A percentile compares a stretch with the other conserved stretches of the same genome.
These are phyloP conservation scores for Pichia scutulata DNA, from an alignment of 805 yeast species.

Conservation along the genomic window DNA sequence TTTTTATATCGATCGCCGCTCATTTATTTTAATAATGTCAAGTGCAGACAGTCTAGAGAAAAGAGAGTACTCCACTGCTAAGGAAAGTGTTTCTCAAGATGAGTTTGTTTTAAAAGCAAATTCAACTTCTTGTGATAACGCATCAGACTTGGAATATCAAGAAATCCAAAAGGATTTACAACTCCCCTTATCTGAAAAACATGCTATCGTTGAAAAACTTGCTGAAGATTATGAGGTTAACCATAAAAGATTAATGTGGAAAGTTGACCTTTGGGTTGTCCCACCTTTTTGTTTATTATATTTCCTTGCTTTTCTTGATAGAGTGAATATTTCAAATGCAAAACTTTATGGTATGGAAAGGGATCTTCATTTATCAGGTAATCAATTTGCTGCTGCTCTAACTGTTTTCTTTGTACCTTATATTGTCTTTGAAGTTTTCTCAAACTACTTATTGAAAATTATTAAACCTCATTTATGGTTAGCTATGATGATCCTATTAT, in stretches of 20 bases:
- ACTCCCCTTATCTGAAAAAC: conserved; percentile 19
- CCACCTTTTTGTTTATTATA: conserved; percentile 73
- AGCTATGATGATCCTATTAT: conserved; percentile 47
- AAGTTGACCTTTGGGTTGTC: conserved; percentile 60
- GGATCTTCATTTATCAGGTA: conserved; percentile 47
- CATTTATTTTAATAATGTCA: not conserved
- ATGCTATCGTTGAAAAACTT: conserved; percentile 25
- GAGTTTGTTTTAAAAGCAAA: conserved; percentile 7
- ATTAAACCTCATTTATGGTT: conserved; percentile 62
- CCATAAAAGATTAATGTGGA: conserved; percentile 50
- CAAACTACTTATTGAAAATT: conserved; percentile 52
- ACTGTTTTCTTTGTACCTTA: conserved; percentile 71
- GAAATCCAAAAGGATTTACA: conserved; percentile 7
- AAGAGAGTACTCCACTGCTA: not conserved
- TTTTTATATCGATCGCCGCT: not conserved
- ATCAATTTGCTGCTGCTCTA: conserved; percentile 56
- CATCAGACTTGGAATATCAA: not conserved
- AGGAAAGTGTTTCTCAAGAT: not conserved
- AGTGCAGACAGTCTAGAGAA: not conserved
- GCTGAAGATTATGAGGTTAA: conserved; percentile 44
- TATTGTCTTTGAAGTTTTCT: conserved; percentile 53
- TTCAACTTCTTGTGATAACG: conserved; percentile 3
- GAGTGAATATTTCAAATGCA: conserved; percentile 80
- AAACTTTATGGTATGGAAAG: conserved; percentile 58
- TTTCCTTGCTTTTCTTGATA: conserved; percentile 68